phyloP scores from a whole-genome alignment of 805 yeast species.

The Priceomyces carsonii region DNA sequence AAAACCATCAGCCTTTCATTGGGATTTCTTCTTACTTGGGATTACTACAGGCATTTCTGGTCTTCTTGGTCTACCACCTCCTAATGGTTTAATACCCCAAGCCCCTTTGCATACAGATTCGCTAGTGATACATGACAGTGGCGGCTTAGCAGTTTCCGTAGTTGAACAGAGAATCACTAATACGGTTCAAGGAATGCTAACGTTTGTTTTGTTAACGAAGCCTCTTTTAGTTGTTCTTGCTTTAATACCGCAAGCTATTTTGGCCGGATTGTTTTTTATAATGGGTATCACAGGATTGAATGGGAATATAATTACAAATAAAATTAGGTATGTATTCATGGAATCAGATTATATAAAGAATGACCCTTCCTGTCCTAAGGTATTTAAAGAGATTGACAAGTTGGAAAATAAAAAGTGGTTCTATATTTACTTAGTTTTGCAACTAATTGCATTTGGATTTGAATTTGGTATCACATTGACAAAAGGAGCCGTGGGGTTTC shows the following conservation, averaged over 20 bases:
- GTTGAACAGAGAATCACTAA: constrained; percentile 92
- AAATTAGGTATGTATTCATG: constrained; percentile 61
- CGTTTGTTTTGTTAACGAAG: constrained; percentile 84
- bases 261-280: constrained; percentile 88
- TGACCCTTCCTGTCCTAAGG: constrained; percentile 38
- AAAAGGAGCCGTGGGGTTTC: constrained; percentile 91
- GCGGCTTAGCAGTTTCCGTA: constrained; percentile 49
- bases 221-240: constrained; percentile 83
- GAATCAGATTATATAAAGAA: constrained; percentile 46
- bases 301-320: constrained; percentile 61
- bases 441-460: constrained; percentile 67
- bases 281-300: constrained; percentile 87
- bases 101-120: constrained; percentile 92
- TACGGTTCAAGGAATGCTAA: constrained; percentile 78
- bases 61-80: constrained; percentile 88
- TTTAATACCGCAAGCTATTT: constrained; percentile 86
- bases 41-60: constrained; percentile 87
- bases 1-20: constrained; percentile 90
- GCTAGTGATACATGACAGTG: constrained; percentile 53
- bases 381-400: constrained; percentile 28
- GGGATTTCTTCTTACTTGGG: constrained; percentile 85
- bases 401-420: constrained; percentile 47
- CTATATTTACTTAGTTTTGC: constrained; percentile 54
- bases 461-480: constrained; percentile 88
- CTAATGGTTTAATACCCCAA: constrained; percentile 95